phyloP scores from a whole-genome alignment of 164 flowering plant species.

The Akebia trifoliata region DNA sequence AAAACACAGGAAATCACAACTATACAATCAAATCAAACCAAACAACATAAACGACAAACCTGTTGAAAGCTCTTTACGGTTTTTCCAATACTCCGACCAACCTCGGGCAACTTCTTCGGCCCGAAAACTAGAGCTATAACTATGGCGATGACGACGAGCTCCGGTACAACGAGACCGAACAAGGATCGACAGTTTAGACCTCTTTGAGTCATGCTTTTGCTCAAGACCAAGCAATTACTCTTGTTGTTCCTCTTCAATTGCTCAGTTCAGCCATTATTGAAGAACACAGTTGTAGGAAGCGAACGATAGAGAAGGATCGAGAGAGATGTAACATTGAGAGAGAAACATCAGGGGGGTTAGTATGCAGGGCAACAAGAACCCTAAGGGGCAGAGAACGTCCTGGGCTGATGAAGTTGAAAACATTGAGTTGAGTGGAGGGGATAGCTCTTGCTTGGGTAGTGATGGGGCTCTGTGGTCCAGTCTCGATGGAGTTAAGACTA shows the following conservation, averaged over 20 bases:
- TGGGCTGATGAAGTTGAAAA: too few species aligned
- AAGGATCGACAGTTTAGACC: constrained; percentile 57
- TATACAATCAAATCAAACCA: neutral
- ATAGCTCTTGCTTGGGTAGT: too few species aligned
- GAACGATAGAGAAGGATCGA: constrained; percentile 21
- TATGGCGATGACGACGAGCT: constrained; percentile 86
- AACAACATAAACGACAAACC: constrained; percentile 37
- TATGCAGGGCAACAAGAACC: too few species aligned
- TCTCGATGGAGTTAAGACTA: too few species aligned
- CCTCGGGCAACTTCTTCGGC: constrained; percentile 85
- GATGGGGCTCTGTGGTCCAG: too few species aligned
- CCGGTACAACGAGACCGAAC: constrained; percentile 93
- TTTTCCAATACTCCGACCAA: constrained; percentile 83
- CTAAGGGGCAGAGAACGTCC: too few species aligned
- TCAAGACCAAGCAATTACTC: constrained; percentile 9
- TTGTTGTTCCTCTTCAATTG: constrained; percentile 14
- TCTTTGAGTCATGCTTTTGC: constrained; percentile 26
- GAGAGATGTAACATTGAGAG: too few species aligned
- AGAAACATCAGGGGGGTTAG: too few species aligned
- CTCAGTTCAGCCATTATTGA: constrained; percentile 18
- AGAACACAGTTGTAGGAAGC: constrained; percentile 46
- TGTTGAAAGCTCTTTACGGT: constrained; percentile 93
- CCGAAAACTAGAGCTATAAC: constrained; percentile 88
- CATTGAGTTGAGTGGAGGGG: too few species aligned
- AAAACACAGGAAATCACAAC: neutral